Percentiles rank a stretch among this genome's conserved stretches.
Evolutionary conservation across 768 basidiomycete genomes (phyloP).

Genomic region (Boletales sp.): DNA sequence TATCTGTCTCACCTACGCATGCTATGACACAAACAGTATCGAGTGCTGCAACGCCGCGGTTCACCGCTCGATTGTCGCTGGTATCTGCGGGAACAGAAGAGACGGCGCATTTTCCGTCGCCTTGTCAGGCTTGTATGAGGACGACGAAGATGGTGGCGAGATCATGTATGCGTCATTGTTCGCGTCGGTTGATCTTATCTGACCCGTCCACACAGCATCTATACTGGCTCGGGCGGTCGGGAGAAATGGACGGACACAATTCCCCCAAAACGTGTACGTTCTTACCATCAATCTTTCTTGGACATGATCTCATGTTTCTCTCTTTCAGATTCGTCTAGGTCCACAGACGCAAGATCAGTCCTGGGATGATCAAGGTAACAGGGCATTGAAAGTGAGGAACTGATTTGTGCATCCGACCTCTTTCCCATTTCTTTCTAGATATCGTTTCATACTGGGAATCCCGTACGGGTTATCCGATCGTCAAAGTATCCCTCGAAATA

Average conservation of each 20-base stretch:
- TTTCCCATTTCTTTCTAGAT: conserved; percentile 8
- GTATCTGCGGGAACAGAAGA: conserved; percentile 17
- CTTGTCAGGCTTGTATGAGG: conserved; percentile 19
- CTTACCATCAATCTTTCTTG: not conserved
- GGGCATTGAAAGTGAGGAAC: conserved; percentile 16
- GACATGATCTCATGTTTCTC: not conserved
- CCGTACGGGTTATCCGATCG: conserved; percentile 28
- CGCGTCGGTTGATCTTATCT: not conserved
- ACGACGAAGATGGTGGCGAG: conserved; percentile 25
- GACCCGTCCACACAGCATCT: conserved; percentile 14
- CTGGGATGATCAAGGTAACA: conserved; percentile 14
- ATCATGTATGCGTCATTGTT: conserved; percentile 16
- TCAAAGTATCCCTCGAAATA: conserved; percentile 18
- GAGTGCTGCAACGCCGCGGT: conserved; percentile 15
- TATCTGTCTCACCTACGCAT: not conserved
- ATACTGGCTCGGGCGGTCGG: conserved; percentile 27
- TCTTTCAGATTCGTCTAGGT: conserved; percentile 11
- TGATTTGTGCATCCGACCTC: not conserved
- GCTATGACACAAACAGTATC: not conserved
- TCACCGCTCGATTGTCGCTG: conserved; percentile 11
- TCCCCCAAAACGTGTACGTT: conserved; percentile 24
- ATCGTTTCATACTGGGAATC: conserved; percentile 16
- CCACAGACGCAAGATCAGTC: conserved; percentile 23
- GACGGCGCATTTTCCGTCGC: conserved; percentile 17
- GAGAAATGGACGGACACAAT: not conserved